Evolutionary conservation across 768 basidiomycete genomes (phyloP).

Genomic region (Suillus decipiens): DNA sequence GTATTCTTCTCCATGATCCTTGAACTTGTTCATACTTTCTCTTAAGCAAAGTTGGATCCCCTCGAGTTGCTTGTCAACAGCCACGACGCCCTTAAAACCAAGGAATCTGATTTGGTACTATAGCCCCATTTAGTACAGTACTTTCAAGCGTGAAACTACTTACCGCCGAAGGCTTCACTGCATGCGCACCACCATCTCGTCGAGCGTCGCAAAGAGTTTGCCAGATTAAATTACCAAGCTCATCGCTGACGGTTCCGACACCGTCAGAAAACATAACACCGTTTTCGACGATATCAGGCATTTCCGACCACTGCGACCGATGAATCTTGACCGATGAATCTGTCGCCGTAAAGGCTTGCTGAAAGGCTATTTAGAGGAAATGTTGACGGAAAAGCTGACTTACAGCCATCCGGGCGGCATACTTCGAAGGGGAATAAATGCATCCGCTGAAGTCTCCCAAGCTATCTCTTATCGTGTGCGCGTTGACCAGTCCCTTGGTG

Average conservation of each 20-base stretch:
- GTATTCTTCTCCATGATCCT: constrained; percentile 43
- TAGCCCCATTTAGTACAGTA: not conserved
- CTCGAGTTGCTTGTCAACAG: constrained; percentile 53
- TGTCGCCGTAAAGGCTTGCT: constrained; percentile 82
- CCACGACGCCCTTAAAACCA: constrained; percentile 82
- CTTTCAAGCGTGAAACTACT: constrained; percentile 27
- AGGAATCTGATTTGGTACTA: constrained; percentile 82
- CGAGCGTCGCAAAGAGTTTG: constrained; percentile 47
- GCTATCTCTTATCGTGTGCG: constrained; percentile 57
- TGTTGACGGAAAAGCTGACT: constrained; percentile 4
- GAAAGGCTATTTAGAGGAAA: constrained; percentile 13
- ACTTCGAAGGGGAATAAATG: constrained; percentile 68
- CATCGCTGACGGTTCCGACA: constrained; percentile 72
- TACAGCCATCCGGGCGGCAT: constrained; percentile 73
- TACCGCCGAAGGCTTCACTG: constrained; percentile 61
- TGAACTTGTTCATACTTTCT: constrained; percentile 76
- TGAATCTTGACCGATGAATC: constrained; percentile 65
- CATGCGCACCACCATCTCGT: constrained; percentile 32
- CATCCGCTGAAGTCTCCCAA: constrained; percentile 72
- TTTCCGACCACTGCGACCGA: constrained; percentile 59
- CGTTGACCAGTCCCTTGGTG: constrained; percentile 46
- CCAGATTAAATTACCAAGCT: constrained; percentile 64
- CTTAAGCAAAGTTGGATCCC: constrained; percentile 72
- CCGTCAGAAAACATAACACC: constrained; percentile 70
- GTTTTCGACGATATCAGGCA: constrained; percentile 54